Conservation (phyloP, 2,329 filamentous ascomycete species). For the Colletotrichum phormii region DNA sequence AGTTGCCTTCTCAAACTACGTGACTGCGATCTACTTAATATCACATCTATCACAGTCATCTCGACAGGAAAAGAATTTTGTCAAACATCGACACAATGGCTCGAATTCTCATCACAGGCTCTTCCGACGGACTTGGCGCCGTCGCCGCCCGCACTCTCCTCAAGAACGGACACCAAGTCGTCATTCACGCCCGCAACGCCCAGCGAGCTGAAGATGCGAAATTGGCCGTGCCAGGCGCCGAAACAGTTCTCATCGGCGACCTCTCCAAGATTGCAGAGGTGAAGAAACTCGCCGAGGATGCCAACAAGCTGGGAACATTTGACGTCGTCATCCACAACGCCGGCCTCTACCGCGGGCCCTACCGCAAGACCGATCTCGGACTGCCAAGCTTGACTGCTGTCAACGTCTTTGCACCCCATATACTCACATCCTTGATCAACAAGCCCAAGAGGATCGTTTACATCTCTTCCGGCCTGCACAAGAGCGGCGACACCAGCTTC, state of each 20-base stretch:
- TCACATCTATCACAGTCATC: not conserved
- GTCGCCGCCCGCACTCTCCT: slow-evolving; percentile 61
- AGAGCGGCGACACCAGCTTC: slow-evolving; percentile 55
- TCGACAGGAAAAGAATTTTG: not conserved
- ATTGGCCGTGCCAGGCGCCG: slow-evolving; percentile 60
- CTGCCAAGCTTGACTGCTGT: slow-evolving; percentile 64
- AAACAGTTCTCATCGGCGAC: slow-evolving; percentile 64
- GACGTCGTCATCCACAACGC: slow-evolving; percentile 71
- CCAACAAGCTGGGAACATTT: slow-evolving; percentile 61
- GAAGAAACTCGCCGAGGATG: slow-evolving; percentile 61
- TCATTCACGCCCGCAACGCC: slow-evolving; percentile 67
- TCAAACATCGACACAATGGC: slow-evolving; percentile 6
- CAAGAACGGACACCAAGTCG: slow-evolving; percentile 64
- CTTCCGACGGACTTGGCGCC: slow-evolving; percentile 67
- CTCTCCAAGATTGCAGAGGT: slow-evolving; percentile 62
- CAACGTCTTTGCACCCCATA: slow-evolving; percentile 68
- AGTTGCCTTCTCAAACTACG: not conserved
- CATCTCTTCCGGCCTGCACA: slow-evolving; percentile 63
- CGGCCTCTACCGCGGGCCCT: slow-evolving; percentile 56
- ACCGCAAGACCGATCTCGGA: slow-evolving; percentile 44
- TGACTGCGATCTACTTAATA: not conserved
- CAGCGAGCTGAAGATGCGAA: slow-evolving; percentile 62
- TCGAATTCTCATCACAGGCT: slow-evolving; percentile 61
- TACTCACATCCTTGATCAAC: slow-evolving; percentile 63
- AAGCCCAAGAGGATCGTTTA: slow-evolving; percentile 62